phyloP scores from a whole-genome alignment of 1,284 basidiomycete species.

The Coniferiporia sulphurascens region DNA sequence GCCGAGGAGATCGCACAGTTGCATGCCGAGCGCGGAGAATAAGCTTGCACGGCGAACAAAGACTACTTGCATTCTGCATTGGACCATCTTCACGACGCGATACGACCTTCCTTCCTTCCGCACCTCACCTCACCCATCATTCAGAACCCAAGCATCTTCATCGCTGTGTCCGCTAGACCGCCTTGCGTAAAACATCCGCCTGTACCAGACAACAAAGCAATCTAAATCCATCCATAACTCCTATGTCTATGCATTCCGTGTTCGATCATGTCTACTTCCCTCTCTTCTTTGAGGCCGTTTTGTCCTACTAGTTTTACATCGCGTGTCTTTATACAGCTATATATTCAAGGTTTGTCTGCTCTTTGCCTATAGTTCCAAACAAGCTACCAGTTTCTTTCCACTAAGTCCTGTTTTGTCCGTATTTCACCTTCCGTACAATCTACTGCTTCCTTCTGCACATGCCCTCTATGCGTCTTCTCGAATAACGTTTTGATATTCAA shows the following conservation, averaged over 20 bases:
- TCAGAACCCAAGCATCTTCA: slow-evolving; percentile 2
- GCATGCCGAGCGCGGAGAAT: background rate
- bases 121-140: background rate
- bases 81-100: slow-evolving; percentile 7
- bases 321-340: slow-evolving; percentile 15
- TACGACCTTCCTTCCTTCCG: background rate
- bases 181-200: background rate
- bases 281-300: background rate
- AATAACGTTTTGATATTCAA: background rate
- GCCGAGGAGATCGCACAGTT: slow-evolving; percentile 7
- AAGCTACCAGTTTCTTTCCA: background rate
- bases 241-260: background rate
- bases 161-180: background rate
- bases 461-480: background rate
- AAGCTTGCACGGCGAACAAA: background rate
- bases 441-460: background rate
- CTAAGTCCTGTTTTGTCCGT: background rate
- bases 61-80: background rate
- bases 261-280: background rate
- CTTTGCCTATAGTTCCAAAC: background rate
- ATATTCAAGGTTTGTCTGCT: background rate
- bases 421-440: background rate
- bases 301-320: slow-evolving; percentile 5
- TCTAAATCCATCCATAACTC: background rate
- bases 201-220: slow-evolving; percentile 10